Base-by-base conservation (phyloP, 352 stramenopile species). In the Phytophthora capsici region DNA sequence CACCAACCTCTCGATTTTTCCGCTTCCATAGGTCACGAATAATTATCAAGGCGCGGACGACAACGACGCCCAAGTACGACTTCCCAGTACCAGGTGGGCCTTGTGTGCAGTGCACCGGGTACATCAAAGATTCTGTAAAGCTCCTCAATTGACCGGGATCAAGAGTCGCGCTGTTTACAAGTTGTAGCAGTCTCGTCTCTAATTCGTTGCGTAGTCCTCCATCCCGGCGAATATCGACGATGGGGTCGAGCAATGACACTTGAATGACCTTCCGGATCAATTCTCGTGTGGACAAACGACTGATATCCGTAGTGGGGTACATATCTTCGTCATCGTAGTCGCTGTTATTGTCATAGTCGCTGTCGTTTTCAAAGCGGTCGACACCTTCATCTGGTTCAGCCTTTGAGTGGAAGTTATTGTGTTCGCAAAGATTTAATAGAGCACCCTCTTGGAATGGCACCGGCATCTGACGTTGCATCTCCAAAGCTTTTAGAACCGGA, bases 81-180 rank as follows among this genome's bases (percentile, higher is more conserved):
- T 97, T 98, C 14, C 91, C 90, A 19, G 88, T 95, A n/a, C 89
- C 82, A 26, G 85, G 78, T 20, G 91, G 91, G 6, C 91, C 91
- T 69, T 97, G 91, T 5, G 90, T 94, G 25, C 93, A 91, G 52
- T 91, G 81, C 32, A 97, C 89, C n/a, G 86, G 73, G 34, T 88
- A 87, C 14, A 76, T 76, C 12, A 98, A 69, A 2, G 82, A 77
- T n/a, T 80, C 73, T 9, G 91, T 63, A 60, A 94, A 96, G 45
- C 76, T 88, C 36, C 88, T 81, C 2, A 97, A 59, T 47, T 94
- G 82, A 5, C 87, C 88, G 17, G 58, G 55, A 64, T 94, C 83
- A 13, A 94, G 66, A 3, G 86, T 94, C 41, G 84, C 75, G 10
- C 59, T 58, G 8, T 64, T 57, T 13, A 95, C 69, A 14, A 96